Conservation (phyloP, 345 rosid genomes). For the Eucalyptus shirleyi region DNA sequence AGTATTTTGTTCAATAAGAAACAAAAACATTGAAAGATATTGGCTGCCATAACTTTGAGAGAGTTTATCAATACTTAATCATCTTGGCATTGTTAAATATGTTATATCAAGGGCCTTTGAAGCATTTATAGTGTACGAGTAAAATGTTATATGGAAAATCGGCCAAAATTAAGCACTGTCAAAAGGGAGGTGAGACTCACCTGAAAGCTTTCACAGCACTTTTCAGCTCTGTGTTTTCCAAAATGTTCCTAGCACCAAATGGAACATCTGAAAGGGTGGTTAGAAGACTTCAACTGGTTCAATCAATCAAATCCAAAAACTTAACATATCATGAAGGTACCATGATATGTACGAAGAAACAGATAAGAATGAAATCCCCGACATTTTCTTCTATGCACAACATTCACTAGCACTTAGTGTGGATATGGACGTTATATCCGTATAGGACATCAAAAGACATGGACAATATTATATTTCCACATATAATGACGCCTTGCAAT, state of each 20-base stretch:
- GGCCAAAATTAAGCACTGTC: neutral
- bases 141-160: neutral
- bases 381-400: neutral
- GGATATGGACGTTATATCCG: neutral
- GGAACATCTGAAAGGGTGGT: slow-evolving; percentile 49
- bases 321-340: neutral
- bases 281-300: neutral
- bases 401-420: neutral
- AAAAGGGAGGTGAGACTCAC: slow-evolving; percentile 5
- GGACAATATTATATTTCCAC: neutral
- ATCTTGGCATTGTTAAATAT: neutral
- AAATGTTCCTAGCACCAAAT: slow-evolving; percentile 72
- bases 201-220: slow-evolving; percentile 77
- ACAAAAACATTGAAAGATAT: neutral
- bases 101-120: neutral
- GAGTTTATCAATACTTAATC: neutral
- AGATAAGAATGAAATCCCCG: neutral
- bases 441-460: neutral
- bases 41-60: neutral
- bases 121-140: neutral
- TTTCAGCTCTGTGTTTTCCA: slow-evolving; percentile 79
- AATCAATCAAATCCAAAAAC: neutral
- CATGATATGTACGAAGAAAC: neutral
- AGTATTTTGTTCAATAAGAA: neutral
- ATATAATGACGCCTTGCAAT: neutral